Percentiles rank a stretch among this genome's conserved stretches.
Evolutionary conservation across 441 rosid genomes (phyloP).

Genomic region (Corymbia calophylla): DNA sequence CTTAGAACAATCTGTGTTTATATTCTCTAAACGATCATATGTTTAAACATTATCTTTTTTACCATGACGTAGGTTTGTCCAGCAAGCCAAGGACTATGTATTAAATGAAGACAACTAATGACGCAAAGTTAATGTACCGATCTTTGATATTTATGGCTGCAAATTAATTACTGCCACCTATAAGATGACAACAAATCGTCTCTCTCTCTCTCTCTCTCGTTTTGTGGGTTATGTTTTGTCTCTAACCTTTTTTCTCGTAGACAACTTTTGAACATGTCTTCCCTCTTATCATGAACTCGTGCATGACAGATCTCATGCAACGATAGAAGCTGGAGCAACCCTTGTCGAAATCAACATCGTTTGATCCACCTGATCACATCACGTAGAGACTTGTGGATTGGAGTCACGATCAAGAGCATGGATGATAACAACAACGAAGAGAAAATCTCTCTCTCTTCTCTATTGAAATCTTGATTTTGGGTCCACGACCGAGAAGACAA

Average conservation of each 20-base stretch:
- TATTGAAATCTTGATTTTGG: neutral
- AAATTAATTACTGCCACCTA: neutral
- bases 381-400: neutral
- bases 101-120: no score
- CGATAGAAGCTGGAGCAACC: neutral
- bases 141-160: neutral
- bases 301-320: neutral
- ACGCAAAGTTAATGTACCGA: neutral
- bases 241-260: slow-evolving; percentile 18
- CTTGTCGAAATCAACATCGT: neutral
- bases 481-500: no score
- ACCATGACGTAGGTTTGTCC: neutral
- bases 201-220: neutral
- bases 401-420: slow-evolving; percentile 9
- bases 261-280: slow-evolving; percentile 27
- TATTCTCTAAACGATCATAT: neutral
- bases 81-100: neutral
- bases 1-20: no score
- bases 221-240: neutral
- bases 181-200: neutral
- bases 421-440: slow-evolving; percentile 21
- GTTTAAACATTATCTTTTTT: no score
- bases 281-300: neutral
- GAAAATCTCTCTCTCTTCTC: neutral
- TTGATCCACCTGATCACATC: neutral